Conservation (phyloP, 2,329 filamentous ascomycete species). For the Sordariomycetes sp. region DNA sequence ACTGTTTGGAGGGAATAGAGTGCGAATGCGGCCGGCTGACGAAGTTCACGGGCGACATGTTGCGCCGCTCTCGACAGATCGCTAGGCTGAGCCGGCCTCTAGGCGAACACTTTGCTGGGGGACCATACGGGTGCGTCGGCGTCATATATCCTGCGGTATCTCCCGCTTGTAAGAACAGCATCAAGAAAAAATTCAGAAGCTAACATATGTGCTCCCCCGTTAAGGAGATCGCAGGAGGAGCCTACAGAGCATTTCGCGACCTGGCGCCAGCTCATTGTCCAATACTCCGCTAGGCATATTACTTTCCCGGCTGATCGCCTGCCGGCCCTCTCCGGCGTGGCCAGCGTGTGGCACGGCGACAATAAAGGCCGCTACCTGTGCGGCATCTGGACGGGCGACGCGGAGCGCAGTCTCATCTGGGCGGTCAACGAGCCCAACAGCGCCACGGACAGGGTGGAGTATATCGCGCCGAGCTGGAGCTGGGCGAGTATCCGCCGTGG, state of each 20-base stretch:
- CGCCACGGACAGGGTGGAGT: neutral
- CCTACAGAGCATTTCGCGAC: conserved; percentile 8
- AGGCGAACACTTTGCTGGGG: conserved; percentile 5
- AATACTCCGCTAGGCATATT: conserved; percentile 13
- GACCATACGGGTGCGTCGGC: neutral
- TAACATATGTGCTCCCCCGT: neutral
- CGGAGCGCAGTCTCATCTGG: conserved; percentile 11
- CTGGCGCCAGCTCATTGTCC: conserved; percentile 13
- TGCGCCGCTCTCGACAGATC: neutral
- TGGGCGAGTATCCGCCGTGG: neutral
- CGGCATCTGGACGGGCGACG: conserved; percentile 13
- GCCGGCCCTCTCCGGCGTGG: conserved; percentile 14
- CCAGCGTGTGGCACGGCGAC: conserved; percentile 10
- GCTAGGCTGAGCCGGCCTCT: neutral
- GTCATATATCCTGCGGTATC: neutral
- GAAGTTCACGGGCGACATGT: conserved; percentile 7
- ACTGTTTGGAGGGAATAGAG: conserved; percentile 11
- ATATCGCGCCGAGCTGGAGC: neutral
- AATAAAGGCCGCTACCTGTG: conserved; percentile 13
- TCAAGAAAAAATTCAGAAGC: neutral
- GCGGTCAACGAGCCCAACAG: conserved; percentile 2
- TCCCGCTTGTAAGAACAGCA: neutral
- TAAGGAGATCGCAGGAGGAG: neutral
- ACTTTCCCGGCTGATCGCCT: conserved; percentile 11
- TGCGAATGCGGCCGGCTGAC: conserved; percentile 15